Evolutionary conservation across 208 protist species (phyloP).

Genomic region (Wallacemonas sp.): DNA sequence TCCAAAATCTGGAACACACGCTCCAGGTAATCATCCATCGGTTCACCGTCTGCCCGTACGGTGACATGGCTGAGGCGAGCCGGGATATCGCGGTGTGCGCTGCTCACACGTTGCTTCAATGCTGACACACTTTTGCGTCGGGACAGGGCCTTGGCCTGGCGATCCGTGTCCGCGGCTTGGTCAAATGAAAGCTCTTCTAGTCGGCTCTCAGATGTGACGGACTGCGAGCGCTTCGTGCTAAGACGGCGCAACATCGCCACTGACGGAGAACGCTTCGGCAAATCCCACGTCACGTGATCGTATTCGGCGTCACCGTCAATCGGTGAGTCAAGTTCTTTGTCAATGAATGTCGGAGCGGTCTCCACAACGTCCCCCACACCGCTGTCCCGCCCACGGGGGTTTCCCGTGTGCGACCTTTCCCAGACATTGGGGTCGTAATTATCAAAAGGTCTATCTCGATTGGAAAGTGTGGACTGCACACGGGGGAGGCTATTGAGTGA

Average conservation of each 20-base stretch:
- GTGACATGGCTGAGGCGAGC: constrained; percentile 1
- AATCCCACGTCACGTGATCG: constrained; percentile 7
- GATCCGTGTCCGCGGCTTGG: background rate
- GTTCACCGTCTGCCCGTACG: constrained; percentile 6
- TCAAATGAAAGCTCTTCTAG: constrained; percentile 23
- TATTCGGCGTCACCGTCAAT: constrained; percentile 1
- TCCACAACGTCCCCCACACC: background rate
- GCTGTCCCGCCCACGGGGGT: background rate
- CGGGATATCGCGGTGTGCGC: constrained; percentile 35
- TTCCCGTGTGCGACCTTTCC: background rate
- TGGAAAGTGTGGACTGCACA: background rate
- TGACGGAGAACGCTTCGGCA: constrained; percentile 27
- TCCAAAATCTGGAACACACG: constrained; percentile 28
- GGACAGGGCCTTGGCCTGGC: background rate
- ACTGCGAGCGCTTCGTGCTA: constrained; percentile 23
- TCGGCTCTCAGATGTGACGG: constrained; percentile 7
- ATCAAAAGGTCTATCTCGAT: constrained; percentile 14
- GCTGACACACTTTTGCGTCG: constrained; percentile 20
- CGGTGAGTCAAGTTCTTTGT: background rate
- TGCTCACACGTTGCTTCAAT: constrained; percentile 30
- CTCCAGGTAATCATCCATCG: constrained; percentile 22
- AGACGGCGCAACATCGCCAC: constrained; percentile 37
- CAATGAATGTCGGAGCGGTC: background rate
- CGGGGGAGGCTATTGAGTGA: constrained; percentile 1
- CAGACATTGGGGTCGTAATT: constrained; percentile 18